phyloP scores from a whole-genome alignment of 805 yeast genomes.

The Starmerella etchellsii region DNA sequence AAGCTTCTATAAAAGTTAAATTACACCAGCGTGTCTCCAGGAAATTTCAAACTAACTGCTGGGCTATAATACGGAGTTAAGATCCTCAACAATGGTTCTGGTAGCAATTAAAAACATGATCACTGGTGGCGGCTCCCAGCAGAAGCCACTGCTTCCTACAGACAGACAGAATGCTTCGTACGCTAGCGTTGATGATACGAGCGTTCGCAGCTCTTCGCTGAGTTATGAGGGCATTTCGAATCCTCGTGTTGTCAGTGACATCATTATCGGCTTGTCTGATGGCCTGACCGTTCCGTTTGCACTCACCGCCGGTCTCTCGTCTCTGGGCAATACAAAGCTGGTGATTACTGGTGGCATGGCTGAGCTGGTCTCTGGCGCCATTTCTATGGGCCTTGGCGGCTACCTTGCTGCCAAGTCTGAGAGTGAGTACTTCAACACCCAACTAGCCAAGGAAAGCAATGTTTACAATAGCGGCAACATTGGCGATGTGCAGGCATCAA shows the following conservation, averaged over 20 bases:
- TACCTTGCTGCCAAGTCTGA: slow-evolving; percentile 89
- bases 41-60: no score
- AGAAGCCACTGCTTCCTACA: slow-evolving; percentile 26
- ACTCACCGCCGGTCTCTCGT: slow-evolving; percentile 85
- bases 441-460: slow-evolving; percentile 23
- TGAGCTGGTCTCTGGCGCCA: slow-evolving; percentile 91
- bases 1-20: no score
- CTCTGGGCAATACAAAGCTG: slow-evolving; percentile 75
- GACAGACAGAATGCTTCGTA: slow-evolving; percentile 10
- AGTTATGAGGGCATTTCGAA: slow-evolving; percentile 21
- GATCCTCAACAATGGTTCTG: slow-evolving; percentile 23
- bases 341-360: slow-evolving; percentile 98
- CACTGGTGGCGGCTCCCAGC: slow-evolving; percentile 18
- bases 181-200: slow-evolving; percentile 16
- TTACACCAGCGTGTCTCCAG: no score
- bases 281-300: slow-evolving; percentile 99
- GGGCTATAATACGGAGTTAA: no score
- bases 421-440: slow-evolving; percentile 26
- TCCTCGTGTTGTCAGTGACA: slow-evolving; percentile 88
- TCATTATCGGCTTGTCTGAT: slow-evolving; percentile 86
- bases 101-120: slow-evolving; percentile 26
- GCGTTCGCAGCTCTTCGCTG: slow-evolving; percentile 13
- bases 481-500: slow-evolving; percentile 49
- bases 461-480: slow-evolving; percentile 14
- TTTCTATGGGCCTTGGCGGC: slow-evolving; percentile 97